Conservation (phyloP, 768 basidiomycete species). For the Lactarius pseudohatsudake region DNA sequence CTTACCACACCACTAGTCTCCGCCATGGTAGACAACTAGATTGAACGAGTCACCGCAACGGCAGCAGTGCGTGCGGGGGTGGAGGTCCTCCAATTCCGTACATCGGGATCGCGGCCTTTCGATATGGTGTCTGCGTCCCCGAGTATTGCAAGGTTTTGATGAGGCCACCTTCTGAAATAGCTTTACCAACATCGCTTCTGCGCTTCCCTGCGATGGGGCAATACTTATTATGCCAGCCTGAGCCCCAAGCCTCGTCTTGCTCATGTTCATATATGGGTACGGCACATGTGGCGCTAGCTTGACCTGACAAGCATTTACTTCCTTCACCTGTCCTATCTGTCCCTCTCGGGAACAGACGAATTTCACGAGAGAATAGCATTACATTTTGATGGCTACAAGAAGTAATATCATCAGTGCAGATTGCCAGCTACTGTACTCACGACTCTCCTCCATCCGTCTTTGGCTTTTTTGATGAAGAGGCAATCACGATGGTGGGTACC, state of each 20-base stretch:
- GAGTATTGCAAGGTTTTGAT: not conserved
- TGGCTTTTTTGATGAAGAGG: constrained; percentile 39
- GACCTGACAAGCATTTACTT: not conserved
- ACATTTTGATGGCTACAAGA: constrained; percentile 18
- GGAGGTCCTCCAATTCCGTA: not conserved
- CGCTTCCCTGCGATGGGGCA: not conserved
- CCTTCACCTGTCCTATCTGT: not conserved
- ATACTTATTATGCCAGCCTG: not conserved
- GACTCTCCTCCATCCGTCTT: constrained; percentile 39
- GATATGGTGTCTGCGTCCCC: not conserved
- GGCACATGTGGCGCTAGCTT: not conserved
- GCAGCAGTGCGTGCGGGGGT: not conserved
- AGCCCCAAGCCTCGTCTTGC: not conserved
- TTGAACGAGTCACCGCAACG: not conserved
- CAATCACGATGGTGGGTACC: constrained; percentile 47
- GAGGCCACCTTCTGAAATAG: not conserved
- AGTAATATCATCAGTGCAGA: constrained; percentile 7
- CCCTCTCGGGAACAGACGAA: not conserved
- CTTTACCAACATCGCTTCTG: not conserved
- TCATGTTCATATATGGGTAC: not conserved
- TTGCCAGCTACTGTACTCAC: constrained; percentile 13
- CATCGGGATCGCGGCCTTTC: too few species aligned
- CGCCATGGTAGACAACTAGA: not conserved
- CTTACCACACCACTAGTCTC: not conserved
- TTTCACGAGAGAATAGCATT: constrained; percentile 13